Conservation (phyloP, 2,329 filamentous ascomycete species). For the Phaeoacremonium minimum region DNA sequence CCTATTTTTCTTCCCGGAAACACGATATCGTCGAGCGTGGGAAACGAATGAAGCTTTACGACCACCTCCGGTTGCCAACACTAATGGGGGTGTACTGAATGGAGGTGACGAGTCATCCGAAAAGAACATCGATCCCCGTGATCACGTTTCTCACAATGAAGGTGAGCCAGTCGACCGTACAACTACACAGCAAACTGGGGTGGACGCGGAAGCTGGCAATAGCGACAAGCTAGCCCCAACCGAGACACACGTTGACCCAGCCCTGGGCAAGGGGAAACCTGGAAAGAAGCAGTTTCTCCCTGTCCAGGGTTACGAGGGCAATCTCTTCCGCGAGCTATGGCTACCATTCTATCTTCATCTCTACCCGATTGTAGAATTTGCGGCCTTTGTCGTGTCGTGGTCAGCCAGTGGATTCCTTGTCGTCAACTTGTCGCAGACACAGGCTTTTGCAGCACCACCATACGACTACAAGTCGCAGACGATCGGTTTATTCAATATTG, state of each 20-base stretch:
- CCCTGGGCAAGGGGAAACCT: conserved; percentile 50
- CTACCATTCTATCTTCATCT: conserved; percentile 58
- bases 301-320: conserved; percentile 43
- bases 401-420: conserved; percentile 36
- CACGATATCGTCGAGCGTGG: conserved; percentile 48
- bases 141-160: too few relatives aligned
- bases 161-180: background rate
- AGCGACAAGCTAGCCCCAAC: conserved; percentile 1
- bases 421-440: conserved; percentile 54
- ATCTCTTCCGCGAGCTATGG: conserved; percentile 50
- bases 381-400: conserved; percentile 58
- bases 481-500: conserved; percentile 45
- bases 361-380: conserved; percentile 60
- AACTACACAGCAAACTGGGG: conserved; percentile 1
- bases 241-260: conserved; percentile 41
- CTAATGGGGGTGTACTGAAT: background rate
- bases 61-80: conserved; percentile 1
- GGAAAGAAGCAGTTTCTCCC: conserved; percentile 49
- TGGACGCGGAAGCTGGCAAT: too few relatives aligned
- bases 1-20: conserved; percentile 60
- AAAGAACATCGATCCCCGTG: too few relatives aligned
- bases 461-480: conserved; percentile 34
- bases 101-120: conserved; percentile 2
- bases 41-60: conserved; percentile 15
- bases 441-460: conserved; percentile 33